Evolutionary conservation across 1,139 yeast genomes (phyloP), one percentile per base, ranked within the genome.

Genomic region (Sugiyamaella castrensis): DNA sequence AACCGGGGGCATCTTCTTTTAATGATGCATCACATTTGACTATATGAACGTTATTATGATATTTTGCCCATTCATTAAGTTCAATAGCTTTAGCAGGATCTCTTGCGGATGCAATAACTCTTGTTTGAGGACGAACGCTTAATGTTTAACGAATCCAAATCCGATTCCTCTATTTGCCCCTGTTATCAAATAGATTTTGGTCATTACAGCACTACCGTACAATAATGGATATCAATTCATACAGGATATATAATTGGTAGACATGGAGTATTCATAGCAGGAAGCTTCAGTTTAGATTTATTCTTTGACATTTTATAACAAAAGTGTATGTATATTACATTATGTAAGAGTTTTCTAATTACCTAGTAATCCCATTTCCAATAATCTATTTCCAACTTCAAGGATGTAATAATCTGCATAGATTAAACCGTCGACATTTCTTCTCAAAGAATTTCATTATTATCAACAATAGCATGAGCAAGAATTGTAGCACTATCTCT

Each of bases 391-490:
- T 8, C 55, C 56, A 32, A 50, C 40, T 32, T 54, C 57, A 40
- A 54, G 33, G 36, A 51, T 53, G 43, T 54, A 54, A 34, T 54
- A 54, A 37, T 54, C 57, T 12, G 57, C 57, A 43, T 54, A 54
- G 1, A 51, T 52, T n/a, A 54, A 40, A n/a, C 56, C 56, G 34
- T 59, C 62, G 3, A 48, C 55, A 6, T 55, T 49, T 32, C 48
- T 40, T 31, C 44, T 43, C 32, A 44, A 35, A 2, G 64, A 52
- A 38, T 58, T 54, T 57, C 58, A 39, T 63, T 63, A 46, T 64
- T 63, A 46, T 61, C 60, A 33, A 56, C 61, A 11, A 68, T 65
- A n/a, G 66, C 53, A 48, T 61, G 53, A 19, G 50, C 50, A 29
- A 65, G 52, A 31, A 64, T 62, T 7, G 64, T 58, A 37, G 62